phyloP scores from a whole-genome alignment of 2,329 filamentous ascomycete species.

The Trichoderma brevicompactum region DNA sequence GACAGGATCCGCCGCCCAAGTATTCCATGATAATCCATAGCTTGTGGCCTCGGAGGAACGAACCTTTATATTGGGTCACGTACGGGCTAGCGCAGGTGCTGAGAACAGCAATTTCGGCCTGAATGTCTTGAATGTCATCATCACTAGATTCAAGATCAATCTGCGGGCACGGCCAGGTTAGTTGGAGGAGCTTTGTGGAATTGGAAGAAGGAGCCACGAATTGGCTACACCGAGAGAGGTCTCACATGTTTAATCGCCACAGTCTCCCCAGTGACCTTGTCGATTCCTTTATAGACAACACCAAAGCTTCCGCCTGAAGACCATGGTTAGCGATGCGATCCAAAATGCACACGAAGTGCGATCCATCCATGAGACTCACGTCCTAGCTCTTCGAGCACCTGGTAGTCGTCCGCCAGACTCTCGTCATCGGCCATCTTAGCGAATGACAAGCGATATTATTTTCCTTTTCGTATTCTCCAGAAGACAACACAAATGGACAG shows the following conservation, averaged over 20 bases:
- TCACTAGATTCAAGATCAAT: constrained; percentile 99
- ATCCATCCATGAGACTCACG: constrained; percentile 62
- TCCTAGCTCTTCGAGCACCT: constrained; percentile 94
- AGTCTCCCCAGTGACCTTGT: constrained; percentile 85
- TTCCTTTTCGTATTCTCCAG: background rate
- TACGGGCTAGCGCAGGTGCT: constrained; percentile 93
- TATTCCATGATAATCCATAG: constrained; percentile 99
- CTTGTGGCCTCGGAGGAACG: constrained; percentile 94
- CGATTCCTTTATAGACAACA: constrained; percentile 94
- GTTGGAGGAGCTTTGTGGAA: background rate
- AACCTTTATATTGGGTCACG: constrained; percentile 95
- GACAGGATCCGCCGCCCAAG: constrained; percentile 89
- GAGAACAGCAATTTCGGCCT: constrained; percentile 93
- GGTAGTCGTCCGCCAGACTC: constrained; percentile 82
- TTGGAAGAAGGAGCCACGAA: background rate
- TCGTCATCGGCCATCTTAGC: constrained; percentile 58
- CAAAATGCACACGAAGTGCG: background rate
- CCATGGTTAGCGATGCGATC: constrained; percentile 25
- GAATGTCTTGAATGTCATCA: constrained; percentile 97
- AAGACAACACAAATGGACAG: background rate
- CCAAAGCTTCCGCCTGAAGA: constrained; percentile 86
- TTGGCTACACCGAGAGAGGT: constrained; percentile 29
- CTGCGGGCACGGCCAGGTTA: constrained; percentile 50
- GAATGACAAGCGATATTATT: constrained; percentile 29
- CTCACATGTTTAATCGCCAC: constrained; percentile 96